Base-by-base conservation (phyloP, 2,329 filamentous ascomycete species). In the Tetracladium maxilliforme region DNA sequence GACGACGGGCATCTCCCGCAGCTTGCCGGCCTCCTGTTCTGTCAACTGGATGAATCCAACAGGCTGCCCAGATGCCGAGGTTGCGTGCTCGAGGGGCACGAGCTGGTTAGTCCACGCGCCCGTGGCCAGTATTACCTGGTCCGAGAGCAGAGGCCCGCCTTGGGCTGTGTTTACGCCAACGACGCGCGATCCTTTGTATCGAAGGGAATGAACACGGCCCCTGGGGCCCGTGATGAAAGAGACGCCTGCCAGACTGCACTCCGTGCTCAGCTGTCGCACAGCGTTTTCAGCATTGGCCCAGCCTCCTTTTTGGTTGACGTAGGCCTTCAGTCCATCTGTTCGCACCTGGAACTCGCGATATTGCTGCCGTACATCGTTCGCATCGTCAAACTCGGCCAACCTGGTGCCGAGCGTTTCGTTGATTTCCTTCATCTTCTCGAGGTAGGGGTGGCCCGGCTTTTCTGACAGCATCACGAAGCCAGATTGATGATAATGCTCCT, bases 71-170 rank as follows among this genome's bases (percentile, higher is more conserved):
- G 72, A 76, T 1, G 72, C 66, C 27, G 66, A 60, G 14, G 62
- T 64, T 10, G 70, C 59, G 21, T 73, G 71, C 23, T 73, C 61
- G 1, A 94, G 57, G 47, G 93, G 79, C 28, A 94, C 54, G 12
- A 94, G 61, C 2, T 66, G 62, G 3, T 74, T 68, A 3, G 80
- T 82, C 86, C 87, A 95, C 5, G 87, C 84, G 10, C 87, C 87
- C 0, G 84, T 73, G 0, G 87, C 84, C 3, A 92, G 61, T 28
- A 94, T 59, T 17, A 80, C 74, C 6, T 92, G 59, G 30, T 82
- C 78, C 43, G 47, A 12, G 50, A 42, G 13, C 44, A 50, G 22
- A 54, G 40, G 12, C 70, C 49, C 21, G 51, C 44, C 21, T 48
- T n/a, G n/a, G n/a, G n/a, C 37, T 4, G 60, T 64, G 11, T 54